These are phyloP conservation scores for Leccinum solheimii DNA, from an alignment of 1,284 basidiomycete genomes.

Conservation along the genomic window DNA sequence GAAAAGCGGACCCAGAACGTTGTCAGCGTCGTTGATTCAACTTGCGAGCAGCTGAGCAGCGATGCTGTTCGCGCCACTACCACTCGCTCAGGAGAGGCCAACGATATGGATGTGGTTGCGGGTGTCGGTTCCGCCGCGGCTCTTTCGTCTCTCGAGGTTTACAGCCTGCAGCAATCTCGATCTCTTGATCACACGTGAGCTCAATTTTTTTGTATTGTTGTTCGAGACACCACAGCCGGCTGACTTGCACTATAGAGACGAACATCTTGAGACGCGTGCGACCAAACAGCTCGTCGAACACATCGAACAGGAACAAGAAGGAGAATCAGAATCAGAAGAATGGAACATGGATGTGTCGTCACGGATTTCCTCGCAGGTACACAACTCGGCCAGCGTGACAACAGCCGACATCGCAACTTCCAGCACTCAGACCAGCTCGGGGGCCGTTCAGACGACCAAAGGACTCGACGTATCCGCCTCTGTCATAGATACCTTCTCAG, in stretches of 20 bases:
- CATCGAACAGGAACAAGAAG: not conserved
- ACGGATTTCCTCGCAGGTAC: not conserved
- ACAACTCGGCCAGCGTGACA: not conserved
- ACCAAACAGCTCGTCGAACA: not conserved
- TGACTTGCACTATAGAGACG: not conserved
- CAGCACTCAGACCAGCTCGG: not conserved
- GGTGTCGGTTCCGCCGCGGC: not conserved
- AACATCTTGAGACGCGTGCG: not conserved
- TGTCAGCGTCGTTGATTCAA: not conserved
- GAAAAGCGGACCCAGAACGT: not conserved
- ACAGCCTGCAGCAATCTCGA: not conserved
- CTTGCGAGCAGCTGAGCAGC: not conserved
- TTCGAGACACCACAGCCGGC: not conserved
- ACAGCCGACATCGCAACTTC: not conserved
- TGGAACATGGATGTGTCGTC: not conserved
- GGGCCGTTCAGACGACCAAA: not conserved
- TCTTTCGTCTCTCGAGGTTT: not conserved
- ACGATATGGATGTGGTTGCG: not conserved
- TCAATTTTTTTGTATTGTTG: not conserved
- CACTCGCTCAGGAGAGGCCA: not conserved
- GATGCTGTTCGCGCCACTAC: not conserved
- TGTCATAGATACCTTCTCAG: not conserved
- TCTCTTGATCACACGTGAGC: conserved; percentile 1
- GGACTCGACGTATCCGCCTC: not conserved
- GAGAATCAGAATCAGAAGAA: not conserved